Percentiles rank a stretch among this genome's conserved stretches.
Evolutionary conservation across 2,329 filamentous ascomycete species (phyloP).

Genomic region (Trichoderma koningiopsis): DNA sequence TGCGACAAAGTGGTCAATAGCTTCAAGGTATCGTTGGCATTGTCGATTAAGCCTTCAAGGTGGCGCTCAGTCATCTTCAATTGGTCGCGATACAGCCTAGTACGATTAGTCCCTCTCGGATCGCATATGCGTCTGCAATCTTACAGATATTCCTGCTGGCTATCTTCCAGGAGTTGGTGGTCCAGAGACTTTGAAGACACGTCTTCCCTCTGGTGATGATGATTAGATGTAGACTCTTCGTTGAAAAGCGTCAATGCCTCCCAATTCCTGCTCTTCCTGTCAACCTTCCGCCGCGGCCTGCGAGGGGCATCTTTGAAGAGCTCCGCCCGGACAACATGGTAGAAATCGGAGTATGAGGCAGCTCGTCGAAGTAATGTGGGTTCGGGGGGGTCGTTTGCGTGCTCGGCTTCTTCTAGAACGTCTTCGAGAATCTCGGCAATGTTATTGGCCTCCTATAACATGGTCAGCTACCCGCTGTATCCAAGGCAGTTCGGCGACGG

Average conservation of each 20-base stretch:
- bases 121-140: constrained; percentile 32
- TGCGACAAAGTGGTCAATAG: constrained; percentile 77
- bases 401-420: constrained; percentile 59
- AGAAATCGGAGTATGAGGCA: constrained; percentile 76
- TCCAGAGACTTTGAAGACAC: constrained; percentile 49
- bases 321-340: constrained; percentile 62
- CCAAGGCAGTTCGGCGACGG: constrained; percentile 21
- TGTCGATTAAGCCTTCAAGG: constrained; percentile 74
- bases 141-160: constrained; percentile 82
- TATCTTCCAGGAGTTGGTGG: constrained; percentile 73
- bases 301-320: constrained; percentile 53
- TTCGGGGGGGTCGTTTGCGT: constrained; percentile 63
- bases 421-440: constrained; percentile 59
- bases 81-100: constrained; percentile 76
- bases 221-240: constrained; percentile 14
- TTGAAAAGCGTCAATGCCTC: constrained; percentile 51
- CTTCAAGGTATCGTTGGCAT: constrained; percentile 74
- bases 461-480: constrained; percentile 32
- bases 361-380: constrained; percentile 67
- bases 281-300: constrained; percentile 43
- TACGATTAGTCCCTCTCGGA: constrained; percentile 35
- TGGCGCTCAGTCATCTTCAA: constrained; percentile 79
- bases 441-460: constrained; percentile 57
- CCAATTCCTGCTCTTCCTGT: constrained; percentile 48
- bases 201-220: constrained; percentile 34